Evolutionary conservation across 1,284 basidiomycete species (phyloP).

Genomic region (Moniliophthora roreri): DNA sequence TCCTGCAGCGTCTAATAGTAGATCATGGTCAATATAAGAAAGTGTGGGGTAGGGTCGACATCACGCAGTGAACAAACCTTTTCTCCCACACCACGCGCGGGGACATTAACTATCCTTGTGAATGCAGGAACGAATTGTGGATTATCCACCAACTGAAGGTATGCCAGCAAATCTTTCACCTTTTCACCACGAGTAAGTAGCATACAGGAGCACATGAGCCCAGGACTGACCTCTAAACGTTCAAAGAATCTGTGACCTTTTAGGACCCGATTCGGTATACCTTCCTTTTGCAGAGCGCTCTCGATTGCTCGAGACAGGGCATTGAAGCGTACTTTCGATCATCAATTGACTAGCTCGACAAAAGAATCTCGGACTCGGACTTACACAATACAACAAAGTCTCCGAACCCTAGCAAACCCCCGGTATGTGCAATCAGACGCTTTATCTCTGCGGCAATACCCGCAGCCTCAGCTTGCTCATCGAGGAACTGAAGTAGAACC

Average conservation of each 20-base stretch:
- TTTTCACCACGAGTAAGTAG: conserved; percentile 21
- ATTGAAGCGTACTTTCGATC: conserved; percentile 72
- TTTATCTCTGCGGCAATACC: conserved; percentile 85
- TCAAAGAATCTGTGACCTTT: conserved; percentile 90
- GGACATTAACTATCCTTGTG: conserved; percentile 75
- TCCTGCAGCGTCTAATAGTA: conserved; percentile 61
- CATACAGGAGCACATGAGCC: neutral
- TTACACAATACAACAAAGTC: conserved; percentile 82
- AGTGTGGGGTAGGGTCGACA: neutral
- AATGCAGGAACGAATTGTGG: conserved; percentile 79
- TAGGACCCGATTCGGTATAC: conserved; percentile 78
- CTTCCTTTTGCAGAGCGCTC: conserved; percentile 72
- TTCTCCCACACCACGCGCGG: conserved; percentile 78
- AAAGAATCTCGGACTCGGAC: conserved; percentile 21
- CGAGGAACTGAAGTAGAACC: conserved; percentile 44
- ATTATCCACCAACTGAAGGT: conserved; percentile 86
- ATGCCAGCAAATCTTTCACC: conserved; percentile 88
- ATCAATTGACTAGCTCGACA: conserved; percentile 1
- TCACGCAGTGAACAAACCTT: conserved; percentile 52
- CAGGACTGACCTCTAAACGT: conserved; percentile 58
- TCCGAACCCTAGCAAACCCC: conserved; percentile 69
- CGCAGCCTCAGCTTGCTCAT: conserved; percentile 61
- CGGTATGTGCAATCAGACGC: conserved; percentile 71
- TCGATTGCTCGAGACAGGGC: conserved; percentile 82
- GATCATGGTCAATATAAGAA: conserved; percentile 1